Evolutionary conservation across 2,329 filamentous ascomycete genomes (phyloP).

Genomic region (Cordyceps cicadae): DNA sequence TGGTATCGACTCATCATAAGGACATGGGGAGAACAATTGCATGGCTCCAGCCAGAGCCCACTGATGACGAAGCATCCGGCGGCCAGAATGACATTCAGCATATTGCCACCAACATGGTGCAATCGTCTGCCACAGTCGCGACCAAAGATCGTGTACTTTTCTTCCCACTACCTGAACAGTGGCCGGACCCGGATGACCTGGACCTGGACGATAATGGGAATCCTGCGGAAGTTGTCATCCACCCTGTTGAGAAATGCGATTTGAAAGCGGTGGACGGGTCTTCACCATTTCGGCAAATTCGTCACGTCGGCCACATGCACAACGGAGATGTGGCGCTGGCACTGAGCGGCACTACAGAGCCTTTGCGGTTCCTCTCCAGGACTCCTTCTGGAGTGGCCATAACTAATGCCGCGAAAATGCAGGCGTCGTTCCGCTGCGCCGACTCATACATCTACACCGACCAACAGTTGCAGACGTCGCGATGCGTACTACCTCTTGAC

Average conservation of each 20-base stretch:
- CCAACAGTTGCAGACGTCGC: slow-evolving; percentile 13
- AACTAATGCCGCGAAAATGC: slow-evolving; percentile 24
- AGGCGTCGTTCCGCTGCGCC: not conserved
- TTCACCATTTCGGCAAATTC: not conserved
- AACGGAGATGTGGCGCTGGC: slow-evolving; percentile 2
- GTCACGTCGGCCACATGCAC: not conserved
- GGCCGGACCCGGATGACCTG: not conserved
- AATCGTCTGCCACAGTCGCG: slow-evolving; percentile 12
- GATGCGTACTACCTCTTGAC: slow-evolving; percentile 31
- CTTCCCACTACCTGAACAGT: slow-evolving; percentile 10
- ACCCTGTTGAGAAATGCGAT: not conserved
- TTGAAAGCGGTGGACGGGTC: not conserved
- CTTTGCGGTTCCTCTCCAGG: slow-evolving; percentile 31
- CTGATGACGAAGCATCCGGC: not conserved
- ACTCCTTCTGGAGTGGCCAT: slow-evolving; percentile 30
- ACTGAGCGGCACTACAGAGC: slow-evolving; percentile 16
- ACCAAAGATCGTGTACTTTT: slow-evolving; percentile 14
- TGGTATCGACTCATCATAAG: slow-evolving; percentile 28
- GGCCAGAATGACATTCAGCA: slow-evolving; percentile 13
- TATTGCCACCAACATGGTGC: slow-evolving; percentile 11
- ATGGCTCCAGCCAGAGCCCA: slow-evolving; percentile 12
- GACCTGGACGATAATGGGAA: not conserved
- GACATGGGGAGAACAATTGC: slow-evolving; percentile 20
- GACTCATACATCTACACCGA: slow-evolving; percentile 4
- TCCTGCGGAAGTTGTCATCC: not conserved